These are phyloP conservation scores for Ogataea neopini DNA, from an alignment of 805 yeast genomes.

Conservation along the genomic window DNA sequence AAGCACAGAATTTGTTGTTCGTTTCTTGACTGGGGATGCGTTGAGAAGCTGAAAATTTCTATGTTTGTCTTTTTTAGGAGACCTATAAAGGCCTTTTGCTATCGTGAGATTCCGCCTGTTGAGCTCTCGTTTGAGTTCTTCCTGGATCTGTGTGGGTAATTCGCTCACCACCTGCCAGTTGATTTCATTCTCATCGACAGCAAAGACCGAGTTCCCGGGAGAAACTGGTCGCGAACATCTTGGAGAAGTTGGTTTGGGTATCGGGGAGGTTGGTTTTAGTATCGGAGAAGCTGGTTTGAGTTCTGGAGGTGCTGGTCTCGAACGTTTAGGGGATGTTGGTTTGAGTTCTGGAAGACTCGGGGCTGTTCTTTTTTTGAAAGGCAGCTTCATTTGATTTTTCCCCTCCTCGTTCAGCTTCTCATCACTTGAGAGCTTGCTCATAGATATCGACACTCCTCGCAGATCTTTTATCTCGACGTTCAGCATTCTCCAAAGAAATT, in stretches of 20 bases:
- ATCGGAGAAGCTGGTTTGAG: not conserved
- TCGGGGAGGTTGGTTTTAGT: not conserved
- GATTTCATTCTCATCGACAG: slow-evolving; percentile 34
- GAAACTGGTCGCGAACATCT: too few relatives aligned
- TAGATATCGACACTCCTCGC: slow-evolving; percentile 76
- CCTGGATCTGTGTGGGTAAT: slow-evolving; percentile 65
- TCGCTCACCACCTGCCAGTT: slow-evolving; percentile 66
- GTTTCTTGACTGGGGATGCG: slow-evolving; percentile 12
- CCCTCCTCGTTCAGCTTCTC: slow-evolving; percentile 21
- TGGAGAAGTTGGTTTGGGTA: not conserved
- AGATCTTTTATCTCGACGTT: slow-evolving; percentile 60
- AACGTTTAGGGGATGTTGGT: not conserved
- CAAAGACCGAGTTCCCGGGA: not conserved
- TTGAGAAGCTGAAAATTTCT: slow-evolving; percentile 12
- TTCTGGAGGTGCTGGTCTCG: not conserved
- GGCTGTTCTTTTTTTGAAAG: slow-evolving; percentile 24
- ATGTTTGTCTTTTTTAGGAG: slow-evolving; percentile 24
- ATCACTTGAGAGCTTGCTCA: slow-evolving; percentile 55
- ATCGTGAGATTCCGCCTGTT: slow-evolving; percentile 37
- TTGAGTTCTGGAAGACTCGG: too few relatives aligned
- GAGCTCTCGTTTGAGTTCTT: slow-evolving; percentile 59
- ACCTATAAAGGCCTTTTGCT: slow-evolving; percentile 17
- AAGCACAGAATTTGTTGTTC: not conserved
- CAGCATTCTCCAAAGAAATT: slow-evolving; percentile 54
- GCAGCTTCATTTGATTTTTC: slow-evolving; percentile 36